These are phyloP conservation scores for Lasiosphaeria miniovina DNA, from an alignment of 495 filamentous ascomycete genomes.

Conservation along the genomic window DNA sequence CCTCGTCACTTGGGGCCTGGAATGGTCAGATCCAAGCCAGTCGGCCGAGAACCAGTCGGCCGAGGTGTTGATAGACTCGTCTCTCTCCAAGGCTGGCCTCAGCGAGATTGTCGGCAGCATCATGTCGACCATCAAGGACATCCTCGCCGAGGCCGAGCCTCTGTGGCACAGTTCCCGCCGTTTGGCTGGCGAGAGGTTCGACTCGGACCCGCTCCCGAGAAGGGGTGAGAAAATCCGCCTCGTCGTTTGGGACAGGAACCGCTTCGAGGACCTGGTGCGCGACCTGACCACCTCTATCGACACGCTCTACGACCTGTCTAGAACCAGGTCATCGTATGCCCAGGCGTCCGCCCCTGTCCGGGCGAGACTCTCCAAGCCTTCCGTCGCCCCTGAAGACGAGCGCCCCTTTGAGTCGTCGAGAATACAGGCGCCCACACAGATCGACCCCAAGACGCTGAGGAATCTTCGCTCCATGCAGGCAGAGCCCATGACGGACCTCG, in stretches of 20 bases:
- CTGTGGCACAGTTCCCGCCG: slow-evolving; percentile 58
- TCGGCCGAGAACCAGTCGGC: slow-evolving; percentile 61
- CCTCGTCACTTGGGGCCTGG: slow-evolving; percentile 81
- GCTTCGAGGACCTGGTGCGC: slow-evolving; percentile 66
- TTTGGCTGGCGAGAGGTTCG: slow-evolving; percentile 42
- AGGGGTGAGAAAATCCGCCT: slow-evolving; percentile 44
- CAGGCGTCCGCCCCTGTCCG: slow-evolving; percentile 26
- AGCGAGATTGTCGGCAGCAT: slow-evolving; percentile 86
- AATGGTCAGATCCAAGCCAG: slow-evolving; percentile 75
- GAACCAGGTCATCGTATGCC: slow-evolving; percentile 56
- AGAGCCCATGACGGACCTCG: slow-evolving; percentile 38
- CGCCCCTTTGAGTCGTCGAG: slow-evolving; percentile 52
- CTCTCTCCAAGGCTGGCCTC: slow-evolving; percentile 75
- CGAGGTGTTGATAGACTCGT: slow-evolving; percentile 73
- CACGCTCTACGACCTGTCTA: slow-evolving; percentile 81
- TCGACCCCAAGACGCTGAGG: slow-evolving; percentile 45
- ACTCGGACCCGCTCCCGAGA: slow-evolving; percentile 31
- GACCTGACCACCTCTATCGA: slow-evolving; percentile 85
- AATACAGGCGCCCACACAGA: slow-evolving; percentile 52
- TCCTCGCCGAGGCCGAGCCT: slow-evolving; percentile 78
- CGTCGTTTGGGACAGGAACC: slow-evolving; percentile 56
- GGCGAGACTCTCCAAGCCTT: slow-evolving; percentile 22
- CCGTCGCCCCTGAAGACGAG: slow-evolving; percentile 40
- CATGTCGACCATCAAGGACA: slow-evolving; percentile 83
- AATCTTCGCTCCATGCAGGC: slow-evolving; percentile 42